These are phyloP conservation scores for Nissolia schottii DNA, from an alignment of 306 rosid genomes.

Conservation along the genomic window DNA sequence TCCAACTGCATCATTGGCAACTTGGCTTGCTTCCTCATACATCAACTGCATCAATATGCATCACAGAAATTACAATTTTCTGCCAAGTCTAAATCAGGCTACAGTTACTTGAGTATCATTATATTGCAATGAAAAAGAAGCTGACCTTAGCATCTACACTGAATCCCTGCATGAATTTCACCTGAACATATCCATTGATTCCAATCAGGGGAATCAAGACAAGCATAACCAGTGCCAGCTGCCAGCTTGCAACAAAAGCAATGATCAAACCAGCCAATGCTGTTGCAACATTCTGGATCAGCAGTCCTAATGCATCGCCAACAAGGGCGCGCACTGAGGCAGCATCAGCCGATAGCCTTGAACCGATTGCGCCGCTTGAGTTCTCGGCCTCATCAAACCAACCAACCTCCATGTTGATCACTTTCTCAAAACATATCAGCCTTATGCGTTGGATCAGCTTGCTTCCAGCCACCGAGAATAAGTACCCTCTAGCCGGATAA, in stretches of 20 bases:
- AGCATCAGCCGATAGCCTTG: conserved; percentile 79
- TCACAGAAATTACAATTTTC: not conserved
- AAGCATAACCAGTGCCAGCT: conserved; percentile 52
- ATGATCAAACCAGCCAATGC: conserved; percentile 53
- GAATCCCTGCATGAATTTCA: conserved; percentile 62
- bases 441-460: conserved; percentile 67
- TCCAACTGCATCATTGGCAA: conserved; percentile 78
- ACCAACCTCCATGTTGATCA: conserved; percentile 65
- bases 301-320: conserved; percentile 55
- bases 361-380: conserved; percentile 67
- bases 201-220: conserved; percentile 54
- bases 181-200: conserved; percentile 49
- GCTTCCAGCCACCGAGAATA: conserved; percentile 62
- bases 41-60: conserved; percentile 40
- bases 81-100: not conserved
- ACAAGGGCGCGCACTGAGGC: conserved; percentile 64
- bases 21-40: conserved; percentile 86
- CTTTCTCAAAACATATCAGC: conserved; percentile 63
- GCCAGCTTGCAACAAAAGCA: conserved; percentile 69
- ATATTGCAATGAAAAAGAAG: not conserved
- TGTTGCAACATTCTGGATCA: conserved; percentile 48
- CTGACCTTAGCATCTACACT: conserved; percentile 64
- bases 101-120: not conserved
- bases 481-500: conserved; percentile 46
- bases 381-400: conserved; percentile 77